Conservation (phyloP, 75 land plant species). For the Adiantum capillusveneris region DNA sequence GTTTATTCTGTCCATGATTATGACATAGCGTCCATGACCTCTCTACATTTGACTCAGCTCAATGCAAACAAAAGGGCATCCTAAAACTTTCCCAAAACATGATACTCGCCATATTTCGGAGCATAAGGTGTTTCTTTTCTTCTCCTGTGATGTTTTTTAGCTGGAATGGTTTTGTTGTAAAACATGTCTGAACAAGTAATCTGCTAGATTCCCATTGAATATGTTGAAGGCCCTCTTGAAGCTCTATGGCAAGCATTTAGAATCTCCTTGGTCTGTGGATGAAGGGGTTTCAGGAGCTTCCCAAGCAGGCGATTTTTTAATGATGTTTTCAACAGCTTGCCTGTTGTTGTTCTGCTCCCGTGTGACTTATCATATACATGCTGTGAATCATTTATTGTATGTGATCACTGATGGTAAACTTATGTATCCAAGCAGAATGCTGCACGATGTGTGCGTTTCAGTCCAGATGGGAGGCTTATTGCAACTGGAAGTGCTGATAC, state of each 20-base stretch:
- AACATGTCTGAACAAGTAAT: too few relatives aligned
- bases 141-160: too few relatives aligned
- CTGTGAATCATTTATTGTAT: neutral
- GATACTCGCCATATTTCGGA: constrained; percentile 87
- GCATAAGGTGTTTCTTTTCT: constrained; percentile 53
- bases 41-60: constrained; percentile 4
- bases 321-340: too few relatives aligned
- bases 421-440: constrained; percentile 44
- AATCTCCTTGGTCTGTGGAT: too few relatives aligned
- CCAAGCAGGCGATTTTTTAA: too few relatives aligned
- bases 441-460: constrained; percentile 93
- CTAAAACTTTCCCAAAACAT: constrained; percentile 76
- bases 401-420: neutral
- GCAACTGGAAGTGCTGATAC: constrained; percentile 92
- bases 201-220: too few relatives aligned
- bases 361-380: too few relatives aligned
- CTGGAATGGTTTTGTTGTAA: too few relatives aligned
- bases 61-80: constrained; percentile 44
- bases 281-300: too few relatives aligned
- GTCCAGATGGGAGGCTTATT: constrained; percentile 82
- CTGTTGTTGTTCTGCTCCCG: too few relatives aligned
- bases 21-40: neutral
- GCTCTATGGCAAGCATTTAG: too few relatives aligned
- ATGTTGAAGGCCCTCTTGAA: too few relatives aligned
- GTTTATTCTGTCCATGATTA: neutral